A percentile compares a stretch with the other conserved stretches of the same genome.
Evolutionary conservation across 176 grass and related monocot species (phyloP).

Genomic region (Eleusine coracana): DNA sequence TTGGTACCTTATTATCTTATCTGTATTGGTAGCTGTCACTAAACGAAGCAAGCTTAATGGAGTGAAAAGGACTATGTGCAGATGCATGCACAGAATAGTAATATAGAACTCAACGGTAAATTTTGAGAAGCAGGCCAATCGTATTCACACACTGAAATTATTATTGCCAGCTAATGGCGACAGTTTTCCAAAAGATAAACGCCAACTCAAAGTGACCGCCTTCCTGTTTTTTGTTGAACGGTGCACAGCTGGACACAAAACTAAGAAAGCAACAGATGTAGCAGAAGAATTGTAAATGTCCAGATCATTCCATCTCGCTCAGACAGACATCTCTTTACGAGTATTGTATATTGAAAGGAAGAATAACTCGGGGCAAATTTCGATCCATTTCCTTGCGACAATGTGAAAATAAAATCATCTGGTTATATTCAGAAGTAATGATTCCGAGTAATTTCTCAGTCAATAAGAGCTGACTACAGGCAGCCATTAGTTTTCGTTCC

Average conservation of each 20-base stretch:
- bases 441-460: background rate
- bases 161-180: background rate
- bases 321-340: background rate
- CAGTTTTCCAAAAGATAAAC: background rate
- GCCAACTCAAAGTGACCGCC: background rate
- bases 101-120: background rate
- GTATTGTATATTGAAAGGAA: background rate
- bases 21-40: background rate
- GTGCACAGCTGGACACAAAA: background rate
- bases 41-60: slow-evolving; percentile 10
- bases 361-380: background rate
- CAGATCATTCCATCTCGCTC: background rate
- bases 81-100: background rate
- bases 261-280: slow-evolving; percentile 17
- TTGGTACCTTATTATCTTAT: background rate
- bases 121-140: background rate
- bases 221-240: background rate
- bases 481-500: background rate
- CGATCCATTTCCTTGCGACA: background rate
- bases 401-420: background rate
- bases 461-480: background rate
- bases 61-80: slow-evolving; percentile 8
- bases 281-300: background rate
- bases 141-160: background rate
- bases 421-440: background rate